Base-by-base conservation (phyloP, 2,329 filamentous ascomycete species). In the Xylariales sp. region DNA sequence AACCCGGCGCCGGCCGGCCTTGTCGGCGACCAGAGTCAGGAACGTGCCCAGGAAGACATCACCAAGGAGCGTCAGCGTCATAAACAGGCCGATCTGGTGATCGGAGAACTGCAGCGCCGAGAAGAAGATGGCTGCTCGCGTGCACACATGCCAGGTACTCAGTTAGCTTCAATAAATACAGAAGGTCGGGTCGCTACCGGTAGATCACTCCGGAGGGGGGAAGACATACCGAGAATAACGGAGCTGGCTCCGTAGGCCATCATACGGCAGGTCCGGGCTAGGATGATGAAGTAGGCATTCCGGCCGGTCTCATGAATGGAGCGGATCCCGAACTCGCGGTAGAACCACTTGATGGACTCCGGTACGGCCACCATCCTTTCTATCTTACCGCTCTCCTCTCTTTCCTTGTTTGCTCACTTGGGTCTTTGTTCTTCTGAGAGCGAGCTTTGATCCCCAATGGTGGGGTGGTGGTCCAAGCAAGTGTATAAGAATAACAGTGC, bases 161-260 rank as follows among this genome's bases (percentile, higher is more conserved):
- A n/a, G n/a, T n/a, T n/a, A n/a, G n/a, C n/a, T n/a, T n/a, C n/a
- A n/a, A n/a, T n/a, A n/a, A n/a, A n/a, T n/a, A n/a, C n/a, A n/a
- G n/a, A n/a, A n/a, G n/a, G n/a, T n/a, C n/a, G n/a, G n/a, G n/a
- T n/a, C n/a, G n/a, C n/a, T n/a, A n/a, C n/a, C n/a, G n/a, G n/a
- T n/a, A n/a, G n/a, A n/a, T n/a, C n/a, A n/a, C n/a, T n/a, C n/a
- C n/a, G n/a, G n/a, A n/a, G n/a, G n/a, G n/a, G n/a, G n/a, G n/a
- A 7, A 29, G 16, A 10, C 46, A 11, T 50, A 56, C 55, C 79
- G 30, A 83, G 65, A 36, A 81, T 74, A 30, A 83, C 65, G 0
- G 77, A 72, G 15, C 70, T 73, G 38, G 74, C 72, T 33, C 78
- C 78, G 44, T 80, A 82, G n/a, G 78, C 77, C 47, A 82, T 77